phyloP scores from a whole-genome alignment of 2,329 filamentous ascomycete genomes.

The Aspergillus luchuensis region DNA sequence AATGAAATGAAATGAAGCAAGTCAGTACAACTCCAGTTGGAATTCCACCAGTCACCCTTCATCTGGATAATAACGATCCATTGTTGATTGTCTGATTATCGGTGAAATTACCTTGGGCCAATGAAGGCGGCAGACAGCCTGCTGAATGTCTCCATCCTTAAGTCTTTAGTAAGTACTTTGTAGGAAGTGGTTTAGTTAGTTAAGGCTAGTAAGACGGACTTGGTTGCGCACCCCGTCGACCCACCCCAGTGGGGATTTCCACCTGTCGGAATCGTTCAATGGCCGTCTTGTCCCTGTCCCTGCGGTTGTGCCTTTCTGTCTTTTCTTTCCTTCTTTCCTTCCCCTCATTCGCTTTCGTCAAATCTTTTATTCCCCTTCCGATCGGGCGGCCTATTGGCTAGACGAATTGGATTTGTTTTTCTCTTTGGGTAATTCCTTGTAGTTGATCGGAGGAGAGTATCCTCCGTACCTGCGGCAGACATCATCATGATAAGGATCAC shows the following conservation, averaged over 20 bases:
- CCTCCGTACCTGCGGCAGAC: not conserved
- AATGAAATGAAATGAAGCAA: not conserved
- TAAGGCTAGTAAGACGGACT: no score
- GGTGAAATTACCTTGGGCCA: constrained; percentile 1
- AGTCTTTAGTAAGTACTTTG: not conserved
- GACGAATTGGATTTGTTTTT: no score
- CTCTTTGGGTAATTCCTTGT: no score
- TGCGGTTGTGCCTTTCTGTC: not conserved
- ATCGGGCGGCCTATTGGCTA: not conserved
- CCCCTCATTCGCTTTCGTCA: not conserved
- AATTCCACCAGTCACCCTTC: not conserved
- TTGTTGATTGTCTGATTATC: constrained; percentile 7
- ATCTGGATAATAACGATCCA: not conserved
- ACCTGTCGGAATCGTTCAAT: constrained; percentile 12
- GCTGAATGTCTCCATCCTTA: constrained; percentile 1
- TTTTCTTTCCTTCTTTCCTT: not conserved
- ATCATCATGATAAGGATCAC: not conserved
- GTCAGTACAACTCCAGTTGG: not conserved
- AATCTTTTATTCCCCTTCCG: not conserved
- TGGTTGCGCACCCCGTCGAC: not conserved
- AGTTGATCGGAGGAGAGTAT: not conserved
- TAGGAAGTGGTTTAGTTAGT: no score
- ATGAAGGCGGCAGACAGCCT: not conserved
- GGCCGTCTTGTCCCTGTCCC: not conserved
- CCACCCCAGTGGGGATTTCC: constrained; percentile 1